Base-by-base conservation (phyloP, 2,329 filamentous ascomycete genomes). In the Ustulina deusta region DNA sequence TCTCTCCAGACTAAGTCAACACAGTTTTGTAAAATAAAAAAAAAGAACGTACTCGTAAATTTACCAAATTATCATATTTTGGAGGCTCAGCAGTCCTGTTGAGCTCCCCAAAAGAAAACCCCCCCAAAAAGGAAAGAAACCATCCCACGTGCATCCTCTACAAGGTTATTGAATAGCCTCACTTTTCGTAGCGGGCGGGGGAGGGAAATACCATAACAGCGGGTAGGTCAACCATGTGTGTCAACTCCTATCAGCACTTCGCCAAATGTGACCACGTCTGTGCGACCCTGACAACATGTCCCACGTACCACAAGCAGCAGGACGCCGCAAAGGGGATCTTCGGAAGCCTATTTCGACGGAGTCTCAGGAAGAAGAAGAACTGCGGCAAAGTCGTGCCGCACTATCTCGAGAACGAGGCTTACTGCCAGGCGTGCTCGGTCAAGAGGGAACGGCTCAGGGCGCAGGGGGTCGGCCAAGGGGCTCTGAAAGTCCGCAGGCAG, bases 321-420 rank as follows among this genome's bases (percentile, higher is more conserved):
- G 52, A 56, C n/a, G 63, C 61, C n/a, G 58, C 70, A 15, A 71
- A 51, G 15, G 62, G 71, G 4, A 62, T 75, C 36, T 40, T 74
- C 10, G 66, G 72, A 0, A 48, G 67, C 36, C n/a, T 76, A 13
- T 71, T 76, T 20, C 13, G 59, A 6, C 32, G 66, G 7, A 52
- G 40, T 20, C 5, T 29, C 15, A 65, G 15, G 40, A 64, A 63
- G 11, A 71, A 55, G 40, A 68, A 71, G 46, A 15, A 74, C 48
- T 77, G 75, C 58, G 74, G 73, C 2, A 69, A 64, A 42, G 62
- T 75, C 7, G 34, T 76, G 17, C 74, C 73, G 15, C 65, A 74
- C 22, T 48, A 74, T 48, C 42, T 69, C 6, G 38, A 66, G 0
- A 48, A 52, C 2, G 42, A 66, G 1, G 40, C 55, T 0, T 74